Base-by-base conservation (phyloP, 2,329 filamentous ascomycete genomes). In the Cytospora mali region DNA sequence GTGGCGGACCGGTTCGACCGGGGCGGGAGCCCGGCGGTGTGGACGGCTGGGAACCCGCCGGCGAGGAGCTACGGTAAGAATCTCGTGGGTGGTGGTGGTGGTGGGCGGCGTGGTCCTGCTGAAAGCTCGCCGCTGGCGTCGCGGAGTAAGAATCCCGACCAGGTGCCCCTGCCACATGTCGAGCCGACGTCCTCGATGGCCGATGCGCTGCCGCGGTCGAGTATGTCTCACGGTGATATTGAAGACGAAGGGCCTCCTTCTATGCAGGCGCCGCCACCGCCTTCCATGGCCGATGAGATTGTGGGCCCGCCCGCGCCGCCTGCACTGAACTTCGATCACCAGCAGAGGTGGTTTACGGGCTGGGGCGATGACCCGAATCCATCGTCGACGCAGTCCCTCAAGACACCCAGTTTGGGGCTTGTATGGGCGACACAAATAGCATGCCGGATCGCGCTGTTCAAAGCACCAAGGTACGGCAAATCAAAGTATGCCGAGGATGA, bases 271-370 rank as follows among this genome's bases (percentile, higher is more conserved):
- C 52, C 49, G 4, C 49, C 64, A 18, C 56, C 64, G 1, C 64
- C 58, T 18, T 52, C 58, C 35, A 60, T 54, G 35, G 5, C 14
- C 42, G 58, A 60, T 16, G 50, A 60, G 3, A 33, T 60, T 13
- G n/a, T 18, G 4, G 21, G 31, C 9, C 31, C 55, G 14, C 63
- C 48, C 14, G 66, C 59, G 13, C 66, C 65, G 49, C 75, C 82
- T 14, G 85, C 88, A 0, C 80, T 97, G 42, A 84, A 86, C 33
- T 84, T 97, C 10, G 89, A 96, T 69, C 91, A 97, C 75, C 94
- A 98, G 75, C 92, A 97, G 74, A 85, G 91, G 50, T 97, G 93
- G 86, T 96, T 97, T 76, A 96, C 93, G 4, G 93, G 95, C 66
- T 97, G 95, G 94, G 93, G 94, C 25, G 91, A 96, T 73, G 81